Base-by-base conservation (phyloP, 306 rosid species). In the Rubus parviflorus region DNA sequence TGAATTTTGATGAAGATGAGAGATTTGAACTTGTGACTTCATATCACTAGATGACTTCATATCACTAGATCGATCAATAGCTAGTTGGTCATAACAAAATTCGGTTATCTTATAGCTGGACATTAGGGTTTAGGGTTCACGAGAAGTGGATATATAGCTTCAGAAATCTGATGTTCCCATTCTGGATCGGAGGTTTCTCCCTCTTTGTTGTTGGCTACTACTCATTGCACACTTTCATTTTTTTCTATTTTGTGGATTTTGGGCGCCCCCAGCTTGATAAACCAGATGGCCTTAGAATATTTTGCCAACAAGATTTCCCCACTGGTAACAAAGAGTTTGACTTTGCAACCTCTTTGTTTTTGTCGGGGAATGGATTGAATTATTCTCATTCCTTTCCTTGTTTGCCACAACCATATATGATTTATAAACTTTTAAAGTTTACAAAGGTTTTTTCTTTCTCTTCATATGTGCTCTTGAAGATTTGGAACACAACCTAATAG, bases 301-400 rank as follows among this genome's bases (percentile, higher is more conserved):
- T 69, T 49, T 30, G 25, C 61, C 19, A 16, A 17, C 75, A 70
- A 49, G 62, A 53, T 37, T 72, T 72, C 64, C 64, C 75, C 60
- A 52, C 75, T 38, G 60, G 38, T 9, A 16, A 20, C 60, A 19
- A 51, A 30, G 22, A 23, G 20, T 14, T 43, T 69, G 74, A 70
- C 43, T 47, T 47, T 12, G 16, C 3, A 5, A 23, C 15, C 61
- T 35, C 19, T 13, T n/a, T 25, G 37, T 22, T 30, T 40, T 17
- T 65, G 70, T 65, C 30, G 48, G 70, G 45, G 10, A 11, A 65
- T 65, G 49, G 70, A 37, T 8, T 65, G 70, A 3, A 65, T 65
- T 65, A 65, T 65, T 65, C 48, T 65, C 48, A 65, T 65, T 41
- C 70, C 23, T 38, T 37, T 38, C 69, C 69, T 64, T 38, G 70